phyloP scores from a whole-genome alignment of 2,329 filamentous ascomycete species.

The Paraphaeosphaeria sporulosa region DNA sequence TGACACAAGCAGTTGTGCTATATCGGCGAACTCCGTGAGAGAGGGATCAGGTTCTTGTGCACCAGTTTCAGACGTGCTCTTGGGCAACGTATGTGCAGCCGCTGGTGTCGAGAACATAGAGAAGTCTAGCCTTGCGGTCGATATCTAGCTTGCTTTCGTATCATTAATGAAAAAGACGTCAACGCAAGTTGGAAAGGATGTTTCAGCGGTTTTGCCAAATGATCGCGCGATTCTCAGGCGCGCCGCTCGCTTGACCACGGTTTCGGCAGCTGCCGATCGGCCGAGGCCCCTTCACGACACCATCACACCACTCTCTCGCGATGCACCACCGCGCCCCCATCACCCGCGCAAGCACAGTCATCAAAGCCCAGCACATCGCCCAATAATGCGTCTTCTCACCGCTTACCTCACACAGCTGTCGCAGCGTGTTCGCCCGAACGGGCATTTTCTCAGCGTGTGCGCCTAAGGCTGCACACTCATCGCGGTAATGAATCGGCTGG shows the following conservation, averaged over 20 bases:
- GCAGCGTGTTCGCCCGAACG: neutral
- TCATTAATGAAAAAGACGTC: no score
- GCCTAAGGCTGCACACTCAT: slow-evolving; percentile 6
- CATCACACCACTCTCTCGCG: slow-evolving; percentile 13
- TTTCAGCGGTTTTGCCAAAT: no score
- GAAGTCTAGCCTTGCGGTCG: no score
- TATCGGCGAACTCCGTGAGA: no score
- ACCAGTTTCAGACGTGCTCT: no score
- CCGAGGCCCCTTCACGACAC: slow-evolving; percentile 9
- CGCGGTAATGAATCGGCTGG: slow-evolving; percentile 5
- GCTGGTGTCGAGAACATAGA: no score
- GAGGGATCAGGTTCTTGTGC: no score
- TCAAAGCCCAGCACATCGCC: neutral
- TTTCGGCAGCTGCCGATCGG: slow-evolving; percentile 4
- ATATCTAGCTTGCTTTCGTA: no score
- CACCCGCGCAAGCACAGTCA: neutral
- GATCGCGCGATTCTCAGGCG: slow-evolving; percentile 13
- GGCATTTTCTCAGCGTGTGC: neutral
- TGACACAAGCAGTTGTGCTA: no score
- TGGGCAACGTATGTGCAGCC: no score
- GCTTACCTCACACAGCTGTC: neutral
- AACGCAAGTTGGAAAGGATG: no score
- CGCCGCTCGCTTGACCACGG: slow-evolving; percentile 1
- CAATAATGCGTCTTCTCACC: neutral
- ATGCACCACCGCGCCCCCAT: slow-evolving; percentile 3